phyloP scores from a whole-genome alignment of 148 eudicot genomes.

The Silene uniflora region DNA sequence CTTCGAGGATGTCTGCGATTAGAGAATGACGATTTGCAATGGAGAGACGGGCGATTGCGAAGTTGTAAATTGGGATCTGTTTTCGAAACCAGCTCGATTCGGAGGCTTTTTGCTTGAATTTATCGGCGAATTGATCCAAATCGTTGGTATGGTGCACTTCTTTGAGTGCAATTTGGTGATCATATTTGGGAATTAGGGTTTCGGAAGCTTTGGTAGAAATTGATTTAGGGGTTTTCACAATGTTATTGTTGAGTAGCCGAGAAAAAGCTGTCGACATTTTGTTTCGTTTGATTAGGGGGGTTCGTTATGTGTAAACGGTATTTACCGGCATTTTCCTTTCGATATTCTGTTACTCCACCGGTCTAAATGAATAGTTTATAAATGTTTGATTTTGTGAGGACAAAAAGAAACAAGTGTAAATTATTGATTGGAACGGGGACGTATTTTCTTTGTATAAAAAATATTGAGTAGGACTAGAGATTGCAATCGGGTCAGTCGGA shows the following conservation, averaged over 20 bases:
- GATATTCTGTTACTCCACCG: too few relatives aligned
- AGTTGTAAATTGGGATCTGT: slow-evolving; percentile 7
- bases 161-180: neutral
- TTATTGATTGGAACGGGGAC: too few relatives aligned
- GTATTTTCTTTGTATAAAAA: too few relatives aligned
- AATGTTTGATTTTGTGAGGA: too few relatives aligned
- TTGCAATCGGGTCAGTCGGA: too few relatives aligned
- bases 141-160: slow-evolving; percentile 1
- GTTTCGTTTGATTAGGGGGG: too few relatives aligned
- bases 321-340: too few relatives aligned
- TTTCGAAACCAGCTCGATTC: neutral
- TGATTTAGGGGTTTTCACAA: neutral
- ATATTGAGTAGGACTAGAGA: too few relatives aligned
- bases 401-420: too few relatives aligned
- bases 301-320: too few relatives aligned
- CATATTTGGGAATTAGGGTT: neutral
- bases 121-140: slow-evolving; percentile 8
- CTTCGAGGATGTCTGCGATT: slow-evolving; percentile 12
- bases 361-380: too few relatives aligned
- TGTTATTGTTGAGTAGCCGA: neutral
- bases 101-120: slow-evolving; percentile 7
- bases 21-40: slow-evolving; percentile 5
- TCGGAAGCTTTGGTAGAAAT: neutral
- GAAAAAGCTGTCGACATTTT: slow-evolving; percentile 5
- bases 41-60: slow-evolving; percentile 12